Evolutionary conservation across 108 stramenopile species (phyloP).

Genomic region (Nitzschia inconspicua): DNA sequence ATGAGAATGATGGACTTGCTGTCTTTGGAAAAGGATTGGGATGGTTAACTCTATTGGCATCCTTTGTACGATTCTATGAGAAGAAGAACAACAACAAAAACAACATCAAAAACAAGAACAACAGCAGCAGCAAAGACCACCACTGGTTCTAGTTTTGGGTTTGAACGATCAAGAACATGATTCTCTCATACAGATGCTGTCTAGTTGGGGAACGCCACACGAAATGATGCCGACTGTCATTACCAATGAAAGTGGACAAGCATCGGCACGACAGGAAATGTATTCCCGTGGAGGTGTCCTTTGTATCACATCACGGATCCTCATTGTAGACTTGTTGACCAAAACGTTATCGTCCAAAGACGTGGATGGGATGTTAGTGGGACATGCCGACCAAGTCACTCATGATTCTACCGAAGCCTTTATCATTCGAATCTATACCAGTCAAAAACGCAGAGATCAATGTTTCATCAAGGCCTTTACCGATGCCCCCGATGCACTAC

Average conservation of each 20-base stretch:
- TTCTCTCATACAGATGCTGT: conserved; percentile 51
- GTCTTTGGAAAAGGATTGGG: conserved; percentile 92
- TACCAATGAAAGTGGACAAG: conserved; percentile 76
- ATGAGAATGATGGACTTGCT: conserved; percentile 87
- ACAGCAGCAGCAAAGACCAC: conserved; percentile 26
- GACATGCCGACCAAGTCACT: conserved; percentile 87
- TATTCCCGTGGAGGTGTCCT: conserved; percentile 51
- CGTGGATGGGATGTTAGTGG: conserved; percentile 90
- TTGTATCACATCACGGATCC: conserved; percentile 91
- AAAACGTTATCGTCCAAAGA: conserved; percentile 54
- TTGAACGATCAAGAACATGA: conserved; percentile 66
- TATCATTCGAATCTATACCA: conserved; percentile 88
- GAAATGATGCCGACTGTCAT: conserved; percentile 63
- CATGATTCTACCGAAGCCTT: conserved; percentile 96
- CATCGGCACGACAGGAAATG: conserved; percentile 53
- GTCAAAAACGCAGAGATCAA: conserved; percentile 49
- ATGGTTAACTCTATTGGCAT: conserved; percentile 58
- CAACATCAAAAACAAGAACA: not conserved
- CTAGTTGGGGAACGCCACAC: conserved; percentile 72
- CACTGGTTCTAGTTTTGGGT: conserved; percentile 72
- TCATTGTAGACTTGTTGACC: conserved; percentile 94
- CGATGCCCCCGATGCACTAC: conserved; percentile 81
- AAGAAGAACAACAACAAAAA: conserved; percentile 31
- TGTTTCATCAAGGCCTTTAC: conserved; percentile 96
- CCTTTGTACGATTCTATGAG: conserved; percentile 79